These are phyloP conservation scores for Cenchrus americanus DNA, from an alignment of 176 grass and related monocot species.

Conservation along the genomic window DNA sequence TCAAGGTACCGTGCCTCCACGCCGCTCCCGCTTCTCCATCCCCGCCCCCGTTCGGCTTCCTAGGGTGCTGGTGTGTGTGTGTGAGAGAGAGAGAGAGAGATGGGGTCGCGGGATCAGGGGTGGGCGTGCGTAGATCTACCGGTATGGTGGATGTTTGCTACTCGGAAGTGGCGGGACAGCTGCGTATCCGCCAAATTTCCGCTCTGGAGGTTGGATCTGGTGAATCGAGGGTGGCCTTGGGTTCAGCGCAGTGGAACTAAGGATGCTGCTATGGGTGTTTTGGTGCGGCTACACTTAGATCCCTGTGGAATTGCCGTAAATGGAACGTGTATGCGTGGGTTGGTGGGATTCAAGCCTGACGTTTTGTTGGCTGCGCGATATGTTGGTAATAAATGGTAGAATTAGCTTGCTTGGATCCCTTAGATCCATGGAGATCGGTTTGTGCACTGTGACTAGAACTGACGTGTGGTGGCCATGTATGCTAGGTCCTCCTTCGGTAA, in stretches of 20 bases:
- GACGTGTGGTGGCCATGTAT: neutral
- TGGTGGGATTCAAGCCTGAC: neutral
- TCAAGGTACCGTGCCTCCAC: conserved; percentile 57
- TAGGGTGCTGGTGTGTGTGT: neutral
- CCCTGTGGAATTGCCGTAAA: neutral
- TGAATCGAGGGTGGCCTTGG: neutral
- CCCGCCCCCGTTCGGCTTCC: neutral
- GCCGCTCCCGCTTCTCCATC: neutral
- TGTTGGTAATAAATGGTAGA: neutral
- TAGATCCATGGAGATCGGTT: conserved; percentile 32
- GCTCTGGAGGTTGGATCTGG: conserved; percentile 27
- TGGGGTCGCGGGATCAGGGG: neutral
- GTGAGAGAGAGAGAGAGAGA: conserved; percentile 18
- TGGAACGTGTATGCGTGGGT: neutral
- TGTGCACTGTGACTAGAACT: neutral
- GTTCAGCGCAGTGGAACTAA: neutral
- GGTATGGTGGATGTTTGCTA: neutral
- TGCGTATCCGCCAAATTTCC: neutral
- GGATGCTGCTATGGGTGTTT: neutral
- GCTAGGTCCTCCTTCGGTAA: neutral
- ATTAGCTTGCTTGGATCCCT: neutral
- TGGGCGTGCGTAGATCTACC: conserved; percentile 17
- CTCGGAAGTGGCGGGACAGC: neutral
- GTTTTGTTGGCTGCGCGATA: neutral
- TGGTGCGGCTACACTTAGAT: conserved; percentile 24